These are phyloP conservation scores for Yarrowia osloensis DNA, from an alignment of 805 yeast species.

Conservation along the genomic window DNA sequence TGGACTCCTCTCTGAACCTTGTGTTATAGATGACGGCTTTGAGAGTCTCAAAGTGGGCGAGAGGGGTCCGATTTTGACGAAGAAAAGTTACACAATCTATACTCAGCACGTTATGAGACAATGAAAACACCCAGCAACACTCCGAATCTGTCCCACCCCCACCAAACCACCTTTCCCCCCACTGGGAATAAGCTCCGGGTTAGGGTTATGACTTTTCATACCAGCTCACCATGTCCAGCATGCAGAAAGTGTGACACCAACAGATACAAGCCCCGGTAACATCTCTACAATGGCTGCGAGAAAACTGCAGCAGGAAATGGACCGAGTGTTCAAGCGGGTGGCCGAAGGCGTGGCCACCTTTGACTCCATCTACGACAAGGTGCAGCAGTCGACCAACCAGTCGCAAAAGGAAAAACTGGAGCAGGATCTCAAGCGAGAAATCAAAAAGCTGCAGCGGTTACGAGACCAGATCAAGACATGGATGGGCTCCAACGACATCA, in stretches of 20 bases:
- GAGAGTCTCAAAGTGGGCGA: too few species aligned
- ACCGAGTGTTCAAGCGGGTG: conserved; percentile 87
- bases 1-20: background rate
- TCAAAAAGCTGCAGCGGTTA: conserved; percentile 88
- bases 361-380: conserved; percentile 82
- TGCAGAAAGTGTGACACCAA: background rate
- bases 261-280: background rate
- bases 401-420: conserved; percentile 94
- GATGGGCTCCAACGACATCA: conserved; percentile 87
- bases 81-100: background rate
- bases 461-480: conserved; percentile 95
- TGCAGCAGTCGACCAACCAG: conserved; percentile 74
- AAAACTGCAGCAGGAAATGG: conserved; percentile 60
- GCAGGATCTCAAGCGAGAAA: conserved; percentile 84
- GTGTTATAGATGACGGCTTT: too few species aligned
- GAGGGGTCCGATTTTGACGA: background rate
- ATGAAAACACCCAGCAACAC: too few species aligned
- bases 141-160: background rate
- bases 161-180: background rate
- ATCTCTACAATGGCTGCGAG: conserved; percentile 22
- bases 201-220: conserved; percentile 18
- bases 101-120: too few species aligned
- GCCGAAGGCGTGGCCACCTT: conserved; percentile 86
- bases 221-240: background rate
- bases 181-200: background rate